Evolutionary conservation across 495 filamentous ascomycete genomes (phyloP).

Genomic region (Neurospora terricola): DNA sequence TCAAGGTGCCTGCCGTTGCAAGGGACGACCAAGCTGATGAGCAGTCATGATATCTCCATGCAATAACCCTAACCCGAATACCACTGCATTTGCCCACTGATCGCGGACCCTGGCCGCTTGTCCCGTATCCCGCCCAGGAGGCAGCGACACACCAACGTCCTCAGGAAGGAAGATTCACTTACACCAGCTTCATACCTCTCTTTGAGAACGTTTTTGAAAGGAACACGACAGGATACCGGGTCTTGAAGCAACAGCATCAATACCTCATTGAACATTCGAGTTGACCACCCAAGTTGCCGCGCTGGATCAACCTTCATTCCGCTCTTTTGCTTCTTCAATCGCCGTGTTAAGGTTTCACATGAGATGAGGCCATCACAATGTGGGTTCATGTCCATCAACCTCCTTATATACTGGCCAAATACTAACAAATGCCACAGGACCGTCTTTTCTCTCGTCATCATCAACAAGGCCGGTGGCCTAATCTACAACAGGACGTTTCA

Average conservation of each 20-base stretch:
- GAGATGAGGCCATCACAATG: slow-evolving; percentile 14
- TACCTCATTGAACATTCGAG: neutral
- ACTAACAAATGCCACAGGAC: slow-evolving; percentile 45
- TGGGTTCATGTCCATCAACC: neutral
- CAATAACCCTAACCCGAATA: neutral
- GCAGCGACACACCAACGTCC: neutral
- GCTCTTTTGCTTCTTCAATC: neutral
- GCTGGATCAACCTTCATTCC: neutral
- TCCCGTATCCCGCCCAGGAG: neutral
- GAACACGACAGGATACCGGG: neutral
- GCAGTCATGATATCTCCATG: neutral
- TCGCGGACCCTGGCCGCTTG: neutral
- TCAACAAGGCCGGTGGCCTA: slow-evolving; percentile 95
- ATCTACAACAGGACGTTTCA: slow-evolving; percentile 93
- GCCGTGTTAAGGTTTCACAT: neutral
- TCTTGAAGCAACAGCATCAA: neutral
- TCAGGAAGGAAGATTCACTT: neutral
- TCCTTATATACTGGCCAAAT: neutral
- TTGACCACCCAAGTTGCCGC: neutral
- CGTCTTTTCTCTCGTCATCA: slow-evolving; percentile 87
- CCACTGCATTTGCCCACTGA: neutral
- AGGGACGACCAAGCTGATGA: neutral
- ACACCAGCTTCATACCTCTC: neutral
- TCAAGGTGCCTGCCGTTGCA: neutral
- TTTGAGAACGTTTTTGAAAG: neutral